These are phyloP conservation scores for Trypanosoma boissoni DNA, from an alignment of 208 protist genomes.

Conservation along the genomic window DNA sequence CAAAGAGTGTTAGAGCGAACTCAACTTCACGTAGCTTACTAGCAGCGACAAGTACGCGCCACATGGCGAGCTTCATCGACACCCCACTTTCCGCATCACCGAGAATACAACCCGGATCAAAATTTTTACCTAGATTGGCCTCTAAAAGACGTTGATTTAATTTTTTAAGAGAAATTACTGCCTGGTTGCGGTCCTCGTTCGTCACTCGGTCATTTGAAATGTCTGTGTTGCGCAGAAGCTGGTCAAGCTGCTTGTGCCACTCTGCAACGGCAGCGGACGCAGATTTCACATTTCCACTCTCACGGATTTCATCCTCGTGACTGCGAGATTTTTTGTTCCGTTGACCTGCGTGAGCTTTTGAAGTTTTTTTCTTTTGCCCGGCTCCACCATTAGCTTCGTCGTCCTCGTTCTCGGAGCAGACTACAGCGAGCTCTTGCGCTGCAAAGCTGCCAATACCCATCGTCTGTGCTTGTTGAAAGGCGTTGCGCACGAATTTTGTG, in stretches of 20 bases:
- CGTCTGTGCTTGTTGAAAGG: constrained; percentile 77
- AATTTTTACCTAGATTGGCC: constrained; percentile 40
- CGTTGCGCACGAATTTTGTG: constrained; percentile 69
- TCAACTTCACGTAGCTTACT: constrained; percentile 71
- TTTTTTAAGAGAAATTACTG: constrained; percentile 26
- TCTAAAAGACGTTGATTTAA: constrained; percentile 36
- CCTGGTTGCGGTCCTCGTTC: constrained; percentile 44
- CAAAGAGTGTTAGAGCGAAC: constrained; percentile 57
- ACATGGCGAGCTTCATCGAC: constrained; percentile 63
- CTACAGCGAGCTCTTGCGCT: constrained; percentile 48
- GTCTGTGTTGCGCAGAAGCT: constrained; percentile 50
- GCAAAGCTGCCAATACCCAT: constrained; percentile 84
- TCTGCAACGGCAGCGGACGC: constrained; percentile 50
- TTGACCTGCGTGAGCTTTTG: constrained; percentile 63
- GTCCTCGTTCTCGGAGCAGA: constrained; percentile 62
- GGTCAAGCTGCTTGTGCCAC: constrained; percentile 43
- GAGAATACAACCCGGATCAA: constrained; percentile 60
- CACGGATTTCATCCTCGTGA: constrained; percentile 79
- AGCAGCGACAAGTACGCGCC: constrained; percentile 64
- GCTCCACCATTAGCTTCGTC: constrained; percentile 23
- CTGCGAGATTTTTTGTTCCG: constrained; percentile 68
- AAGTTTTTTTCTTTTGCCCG: constrained; percentile 17
- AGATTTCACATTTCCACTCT: constrained; percentile 54
- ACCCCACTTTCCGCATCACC: constrained; percentile 24
- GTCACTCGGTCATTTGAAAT: constrained; percentile 32